Percentiles rank a stretch among this genome's conserved stretches.
These are phyloP conservation scores for Plantago elongata DNA, from an alignment of 257 asterid species.

Conservation along the genomic window DNA sequence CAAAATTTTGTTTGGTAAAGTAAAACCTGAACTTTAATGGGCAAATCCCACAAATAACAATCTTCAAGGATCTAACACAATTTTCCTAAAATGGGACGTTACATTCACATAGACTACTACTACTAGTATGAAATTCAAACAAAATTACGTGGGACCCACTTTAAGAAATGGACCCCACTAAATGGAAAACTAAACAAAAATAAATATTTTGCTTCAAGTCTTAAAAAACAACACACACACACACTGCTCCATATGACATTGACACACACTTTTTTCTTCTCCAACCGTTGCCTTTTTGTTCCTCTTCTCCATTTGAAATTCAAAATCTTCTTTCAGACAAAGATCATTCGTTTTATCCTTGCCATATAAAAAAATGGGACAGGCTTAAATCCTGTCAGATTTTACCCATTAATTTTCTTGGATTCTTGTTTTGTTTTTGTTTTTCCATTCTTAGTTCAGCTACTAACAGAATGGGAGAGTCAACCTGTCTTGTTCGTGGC, in stretches of 20 bases:
- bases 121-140: background rate
- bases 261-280: constrained; percentile 17
- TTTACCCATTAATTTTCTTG: constrained; percentile 14
- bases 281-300: constrained; percentile 49
- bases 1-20: no score
- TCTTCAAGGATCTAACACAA: background rate
- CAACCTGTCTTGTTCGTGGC: constrained; percentile 73
- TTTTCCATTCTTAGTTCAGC: constrained; percentile 8
- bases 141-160: constrained; percentile 18
- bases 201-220: constrained; percentile 3
- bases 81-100: constrained; percentile 30
- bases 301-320: constrained; percentile 71
- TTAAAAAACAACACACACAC: background rate
- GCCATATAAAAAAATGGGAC: constrained; percentile 4
- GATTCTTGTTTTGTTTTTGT: constrained; percentile 16
- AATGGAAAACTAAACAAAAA: constrained; percentile 8
- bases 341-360: background rate
- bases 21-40: no score
- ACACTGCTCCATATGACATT: constrained; percentile 6
- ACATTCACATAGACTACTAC: background rate
- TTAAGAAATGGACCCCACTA: background rate
- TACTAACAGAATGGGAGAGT: constrained; percentile 56
- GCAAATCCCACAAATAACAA: no score
- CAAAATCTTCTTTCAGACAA: constrained; percentile 37
- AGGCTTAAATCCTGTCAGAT: background rate